Evolutionary conservation across 768 basidiomycete genomes (phyloP).

Genomic region (Xerocomus spinulosus): DNA sequence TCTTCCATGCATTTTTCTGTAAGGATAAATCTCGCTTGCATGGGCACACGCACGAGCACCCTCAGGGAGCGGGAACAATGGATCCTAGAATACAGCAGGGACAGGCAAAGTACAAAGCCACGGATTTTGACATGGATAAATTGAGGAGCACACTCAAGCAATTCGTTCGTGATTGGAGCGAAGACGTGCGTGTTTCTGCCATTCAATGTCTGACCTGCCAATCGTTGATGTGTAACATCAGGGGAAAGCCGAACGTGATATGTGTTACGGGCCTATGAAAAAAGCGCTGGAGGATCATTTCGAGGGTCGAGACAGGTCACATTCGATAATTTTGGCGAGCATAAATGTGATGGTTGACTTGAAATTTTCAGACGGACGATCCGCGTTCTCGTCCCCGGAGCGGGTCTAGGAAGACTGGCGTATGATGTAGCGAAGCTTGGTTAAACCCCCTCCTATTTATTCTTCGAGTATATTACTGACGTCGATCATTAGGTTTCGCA

Average conservation of each 20-base stretch:
- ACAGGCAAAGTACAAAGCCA: constrained; percentile 41
- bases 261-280: constrained; percentile 78
- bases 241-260: constrained; percentile 74
- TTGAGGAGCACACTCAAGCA: constrained; percentile 89
- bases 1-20: constrained; percentile 1
- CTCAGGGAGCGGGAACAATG: constrained; percentile 2
- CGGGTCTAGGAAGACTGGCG: constrained; percentile 83
- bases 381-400: constrained; percentile 83
- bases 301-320: constrained; percentile 45
- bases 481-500: constrained; percentile 57
- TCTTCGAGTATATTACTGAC: not conserved
- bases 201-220: not conserved
- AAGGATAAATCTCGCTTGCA: constrained; percentile 34
- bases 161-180: constrained; percentile 91
- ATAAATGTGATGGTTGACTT: not conserved
- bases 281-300: constrained; percentile 68
- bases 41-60: constrained; percentile 31
- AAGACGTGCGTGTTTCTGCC: constrained; percentile 48
- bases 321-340: not conserved
- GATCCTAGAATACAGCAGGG: constrained; percentile 12
- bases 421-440: constrained; percentile 84
- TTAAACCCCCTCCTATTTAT: constrained; percentile 28
- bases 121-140: constrained; percentile 84
- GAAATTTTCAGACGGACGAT: constrained; percentile 40
- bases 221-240: constrained; percentile 26